Conservation (phyloP, 805 yeast genomes). For the Saturnispora silvae region DNA sequence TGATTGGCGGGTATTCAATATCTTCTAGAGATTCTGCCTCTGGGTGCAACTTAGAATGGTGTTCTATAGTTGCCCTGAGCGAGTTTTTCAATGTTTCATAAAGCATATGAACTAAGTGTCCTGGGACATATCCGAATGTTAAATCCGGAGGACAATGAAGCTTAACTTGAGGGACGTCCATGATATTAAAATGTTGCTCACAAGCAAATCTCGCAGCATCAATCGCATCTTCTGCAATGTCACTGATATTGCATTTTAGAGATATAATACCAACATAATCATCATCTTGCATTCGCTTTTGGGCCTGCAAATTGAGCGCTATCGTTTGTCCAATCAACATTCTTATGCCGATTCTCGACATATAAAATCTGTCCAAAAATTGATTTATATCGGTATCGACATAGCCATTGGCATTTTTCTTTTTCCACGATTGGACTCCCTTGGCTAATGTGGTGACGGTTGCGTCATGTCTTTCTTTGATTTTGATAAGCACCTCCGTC, state of each 20-base stretch:
- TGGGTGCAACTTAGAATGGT: conserved; percentile 49
- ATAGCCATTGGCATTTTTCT: conserved; percentile 31
- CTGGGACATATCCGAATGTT: conserved; percentile 85
- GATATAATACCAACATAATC: conserved; percentile 87
- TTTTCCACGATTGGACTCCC: conserved; percentile 88
- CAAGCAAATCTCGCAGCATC: conserved; percentile 87
- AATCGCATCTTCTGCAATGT: conserved; percentile 77
- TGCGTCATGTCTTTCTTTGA: conserved; percentile 82
- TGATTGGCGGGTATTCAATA: conserved; percentile 70
- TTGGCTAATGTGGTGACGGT: conserved; percentile 88
- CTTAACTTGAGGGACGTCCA: conserved; percentile 77
- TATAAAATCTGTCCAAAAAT: conserved; percentile 76
- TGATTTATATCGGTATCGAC: conserved; percentile 68
- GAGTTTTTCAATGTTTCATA: conserved; percentile 85
- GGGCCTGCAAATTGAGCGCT: conserved; percentile 38
- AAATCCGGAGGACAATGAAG: conserved; percentile 68
- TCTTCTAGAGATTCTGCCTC: conserved; percentile 40
- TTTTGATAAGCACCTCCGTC: conserved; percentile 52
- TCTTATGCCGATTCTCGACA: conserved; percentile 85
- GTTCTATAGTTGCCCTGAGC: conserved; percentile 80
- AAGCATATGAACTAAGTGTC: conserved; percentile 83
- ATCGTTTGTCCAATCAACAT: conserved; percentile 94
- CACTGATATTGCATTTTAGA: conserved; percentile 72
- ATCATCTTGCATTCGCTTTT: conserved; percentile 33
- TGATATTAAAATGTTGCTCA: conserved; percentile 80